A percentile compares a stretch with the other conserved stretches of the same genome.
phyloP scores from a whole-genome alignment of 495 filamentous ascomycete species.

The Lophium mytilinum region DNA sequence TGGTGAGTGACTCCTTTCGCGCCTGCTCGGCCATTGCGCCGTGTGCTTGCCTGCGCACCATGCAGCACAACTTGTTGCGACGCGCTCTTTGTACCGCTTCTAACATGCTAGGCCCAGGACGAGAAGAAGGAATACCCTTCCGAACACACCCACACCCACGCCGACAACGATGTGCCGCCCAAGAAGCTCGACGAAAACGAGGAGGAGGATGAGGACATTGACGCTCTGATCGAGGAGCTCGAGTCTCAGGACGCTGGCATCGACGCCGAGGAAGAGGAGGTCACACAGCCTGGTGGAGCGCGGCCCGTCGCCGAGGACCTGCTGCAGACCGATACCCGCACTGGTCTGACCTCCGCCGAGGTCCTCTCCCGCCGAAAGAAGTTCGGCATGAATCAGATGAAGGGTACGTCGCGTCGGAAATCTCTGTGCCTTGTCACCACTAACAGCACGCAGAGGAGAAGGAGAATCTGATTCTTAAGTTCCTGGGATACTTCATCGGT shows the following conservation, averaged over 20 bases:
- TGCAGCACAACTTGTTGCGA: neutral
- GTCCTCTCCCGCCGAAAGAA: conserved; percentile 62
- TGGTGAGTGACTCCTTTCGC: conserved; percentile 11
- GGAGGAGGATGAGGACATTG: conserved; percentile 66
- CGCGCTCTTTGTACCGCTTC: no score
- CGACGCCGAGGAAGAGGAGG: conserved; percentile 47
- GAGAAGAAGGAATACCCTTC: conserved; percentile 29
- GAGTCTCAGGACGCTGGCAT: conserved; percentile 64
- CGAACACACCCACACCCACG: neutral
- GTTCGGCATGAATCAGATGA: conserved; percentile 82
- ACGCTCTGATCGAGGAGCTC: conserved; percentile 74
- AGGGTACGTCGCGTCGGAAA: conserved; percentile 28
- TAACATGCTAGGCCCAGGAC: conserved; percentile 6
- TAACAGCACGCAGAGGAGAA: conserved; percentile 54
- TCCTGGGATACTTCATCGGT: conserved; percentile 76
- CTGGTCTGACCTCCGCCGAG: conserved; percentile 65
- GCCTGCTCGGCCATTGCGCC: neutral
- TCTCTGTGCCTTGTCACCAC: neutral
- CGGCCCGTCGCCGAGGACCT: conserved; percentile 55
- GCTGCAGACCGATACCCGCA: conserved; percentile 59
- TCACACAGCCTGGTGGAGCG: conserved; percentile 41
- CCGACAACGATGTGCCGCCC: conserved; percentile 19
- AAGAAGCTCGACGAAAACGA: conserved; percentile 48
- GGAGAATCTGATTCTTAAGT: conserved; percentile 74
- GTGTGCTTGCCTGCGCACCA: neutral